Conservation (phyloP, 2,329 filamentous ascomycete species). For the Metarhizium humberi region DNA sequence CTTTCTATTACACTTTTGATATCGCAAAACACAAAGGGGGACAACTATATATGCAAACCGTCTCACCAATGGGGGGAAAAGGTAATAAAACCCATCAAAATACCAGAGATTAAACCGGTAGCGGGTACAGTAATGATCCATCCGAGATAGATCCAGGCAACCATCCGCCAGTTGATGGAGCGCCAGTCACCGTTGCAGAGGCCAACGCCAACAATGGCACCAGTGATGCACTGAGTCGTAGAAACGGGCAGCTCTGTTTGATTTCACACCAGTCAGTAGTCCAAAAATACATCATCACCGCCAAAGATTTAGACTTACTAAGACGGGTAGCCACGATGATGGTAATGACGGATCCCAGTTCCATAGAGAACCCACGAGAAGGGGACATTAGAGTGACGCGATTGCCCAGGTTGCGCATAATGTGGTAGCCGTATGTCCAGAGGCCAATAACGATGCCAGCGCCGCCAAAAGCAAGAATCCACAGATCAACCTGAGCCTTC, state of each 20-base stretch:
- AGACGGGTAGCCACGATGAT: slow-evolving; percentile 56
- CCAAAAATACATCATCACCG: slow-evolving; percentile 5
- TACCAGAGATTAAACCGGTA: slow-evolving; percentile 47
- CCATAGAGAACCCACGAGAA: slow-evolving; percentile 49
- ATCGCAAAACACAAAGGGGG: too few relatives aligned
- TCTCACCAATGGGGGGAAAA: slow-evolving; percentile 44
- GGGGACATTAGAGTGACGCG: slow-evolving; percentile 54
- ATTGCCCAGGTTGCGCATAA: slow-evolving; percentile 55
- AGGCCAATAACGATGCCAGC: slow-evolving; percentile 44
- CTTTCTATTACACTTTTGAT: too few relatives aligned
- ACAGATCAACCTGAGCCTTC: slow-evolving; percentile 44
- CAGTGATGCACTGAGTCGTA: slow-evolving; percentile 56
- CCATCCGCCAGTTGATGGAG: slow-evolving; percentile 55
- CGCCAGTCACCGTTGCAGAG: slow-evolving; percentile 49
- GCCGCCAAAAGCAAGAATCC: slow-evolving; percentile 49
- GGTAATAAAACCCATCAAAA: slow-evolving; percentile 52
- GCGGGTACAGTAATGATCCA: slow-evolving; percentile 53
- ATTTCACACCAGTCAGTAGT: too few relatives aligned
- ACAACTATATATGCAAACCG: background rate
- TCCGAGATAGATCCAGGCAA: slow-evolving; percentile 48
- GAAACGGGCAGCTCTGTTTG: slow-evolving; percentile 46
- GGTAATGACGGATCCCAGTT: slow-evolving; percentile 51
- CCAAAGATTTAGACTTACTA: slow-evolving; percentile 19
- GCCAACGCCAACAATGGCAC: slow-evolving; percentile 53
- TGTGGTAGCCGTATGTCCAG: slow-evolving; percentile 54